Evolutionary conservation across 139 green algal species (phyloP), one percentile per base, ranked within the genome.

Genomic region (Micractinium sp.): DNA sequence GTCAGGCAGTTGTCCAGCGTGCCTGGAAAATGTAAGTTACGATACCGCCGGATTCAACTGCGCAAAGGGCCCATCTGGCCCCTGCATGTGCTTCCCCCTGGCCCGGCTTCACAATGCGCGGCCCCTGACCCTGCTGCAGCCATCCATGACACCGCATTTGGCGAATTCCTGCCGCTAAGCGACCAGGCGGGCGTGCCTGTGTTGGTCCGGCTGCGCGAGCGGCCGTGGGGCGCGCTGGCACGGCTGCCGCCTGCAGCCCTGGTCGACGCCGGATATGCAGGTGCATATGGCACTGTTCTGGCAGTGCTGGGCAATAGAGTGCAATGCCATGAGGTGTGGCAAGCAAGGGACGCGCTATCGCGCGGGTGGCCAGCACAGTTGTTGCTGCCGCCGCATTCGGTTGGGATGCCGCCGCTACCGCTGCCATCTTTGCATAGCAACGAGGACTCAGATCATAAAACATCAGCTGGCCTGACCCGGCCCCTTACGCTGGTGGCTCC

Each of bases 211-310:
- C 90, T 97, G 66, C 80, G 92, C 74, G 86, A 96, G 67, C 90
- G 95, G n/a, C 87, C 88, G 4, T 97, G 94, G 93, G 94, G 92
- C 53, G 91, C 95, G 0, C 81, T 93, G 25, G 92, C 95, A 0
- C 87, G 87, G 0, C 86, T 97, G 38, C 90, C 92, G 2, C 82
- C 80, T 20, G 71, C 86, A 3, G 86, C 93, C 74, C 78, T 95
- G 1, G 73, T n/a, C 1, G 85, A 90, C 16, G 78, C 89, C 19
- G 90, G 90, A 39, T 85, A 89, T 38, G 20, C 61, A 61, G 87
- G 82, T 82, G 74, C 13, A 56, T 56, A 56, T 9, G 47, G 47
- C 47, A 56, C 47, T 73, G 63, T 73, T 73, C 63, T 25, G 20
- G 63, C 22, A 25, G 12, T 73, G 63, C 63, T 73, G 20, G 20